Base-by-base conservation (phyloP, 169 alveolate genomes). In the Plasmodium yoelii region DNA sequence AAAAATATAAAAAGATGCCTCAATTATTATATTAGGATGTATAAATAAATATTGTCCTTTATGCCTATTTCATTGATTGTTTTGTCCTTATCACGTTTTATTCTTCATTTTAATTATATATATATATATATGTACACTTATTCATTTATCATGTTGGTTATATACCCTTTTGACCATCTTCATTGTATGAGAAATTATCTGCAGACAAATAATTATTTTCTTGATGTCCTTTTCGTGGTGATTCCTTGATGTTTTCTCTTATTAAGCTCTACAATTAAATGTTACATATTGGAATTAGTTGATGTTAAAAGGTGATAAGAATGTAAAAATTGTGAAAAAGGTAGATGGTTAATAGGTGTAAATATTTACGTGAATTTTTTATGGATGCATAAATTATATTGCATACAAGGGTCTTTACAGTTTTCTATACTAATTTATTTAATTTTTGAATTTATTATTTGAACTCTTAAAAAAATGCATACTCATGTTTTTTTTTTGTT, bases 181-280 rank as follows among this genome's bases (percentile, higher is more conserved):
- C 53, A 51, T 82, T 82, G 55, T 39, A 82, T 9, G 65, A 49
- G 49, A 82, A 82, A 28, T 82, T 59, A 7, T 67, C 59, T 10
- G 90, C 90, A 51, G 90, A 39, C 26, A 82, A 53, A 47, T 82
- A 82, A 67, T 82, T 82, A 28, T 67, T 67, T 24, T 68, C 90
- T 44, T 82, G 67, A 59, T 55, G 19, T 47, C 60, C 53, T 44
- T 67, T 82, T 51, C 82, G 18, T 5, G 55, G 44, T 47, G 71
- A 55, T 67, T 82, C 68, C 42, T 53, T 82, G 12, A 63, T 34
- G 65, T 70, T 68, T 44, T 6, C 24, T 19, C 73, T 67, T 59
- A 82, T 67, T 82, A 82, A 82, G 56, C 44, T 82, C 90, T 82
- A 53, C 61, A 60, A 39, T 67, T 67, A 55, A 12, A 39, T 46